Percentiles rank a stretch among this genome's conserved stretches.
phyloP scores from a whole-genome alignment of 805 yeast genomes.

The Nakazawaea ernobii region DNA sequence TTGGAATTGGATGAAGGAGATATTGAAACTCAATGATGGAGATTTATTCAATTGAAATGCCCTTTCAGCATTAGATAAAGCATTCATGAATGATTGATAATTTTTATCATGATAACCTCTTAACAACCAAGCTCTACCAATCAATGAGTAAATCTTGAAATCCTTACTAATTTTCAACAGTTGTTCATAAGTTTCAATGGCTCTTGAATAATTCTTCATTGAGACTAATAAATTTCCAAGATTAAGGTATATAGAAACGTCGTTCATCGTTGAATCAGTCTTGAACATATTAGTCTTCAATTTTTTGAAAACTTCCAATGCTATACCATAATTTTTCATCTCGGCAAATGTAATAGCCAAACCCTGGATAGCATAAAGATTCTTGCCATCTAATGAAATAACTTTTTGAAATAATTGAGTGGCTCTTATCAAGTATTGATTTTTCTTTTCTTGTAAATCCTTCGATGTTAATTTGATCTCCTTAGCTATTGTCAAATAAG shows the following conservation, averaged over 20 bases:
- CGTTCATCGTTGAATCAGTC: conserved; percentile 53
- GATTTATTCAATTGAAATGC: conserved; percentile 42
- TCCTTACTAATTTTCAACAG: conserved; percentile 70
- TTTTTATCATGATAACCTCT: conserved; percentile 69
- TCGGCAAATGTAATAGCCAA: conserved; percentile 91
- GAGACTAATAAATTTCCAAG: conserved; percentile 85
- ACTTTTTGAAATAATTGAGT: conserved; percentile 89
- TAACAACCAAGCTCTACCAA: conserved; percentile 86
- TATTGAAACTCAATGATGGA: conserved; percentile 61
- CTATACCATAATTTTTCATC: conserved; percentile 64
- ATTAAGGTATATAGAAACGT: conserved; percentile 76
- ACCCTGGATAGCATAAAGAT: conserved; percentile 97
- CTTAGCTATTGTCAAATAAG: conserved; percentile 77
- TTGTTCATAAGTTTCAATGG: conserved; percentile 83
- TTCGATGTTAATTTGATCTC: conserved; percentile 51
- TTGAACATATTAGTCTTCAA: conserved; percentile 53
- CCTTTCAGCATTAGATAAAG: conserved; percentile 56
- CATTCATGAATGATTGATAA: conserved; percentile 49
- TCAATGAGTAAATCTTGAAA: conserved; percentile 57
- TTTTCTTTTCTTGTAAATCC: conserved; percentile 51
- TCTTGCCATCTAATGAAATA: conserved; percentile 71
- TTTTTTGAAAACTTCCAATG: conserved; percentile 82
- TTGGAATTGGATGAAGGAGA: conserved; percentile 80
- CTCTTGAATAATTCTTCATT: conserved; percentile 73
- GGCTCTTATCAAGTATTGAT: conserved; percentile 81